Percentiles rank a stretch among this genome's conserved stretches.
Evolutionary conservation across 2,329 filamentous ascomycete species (phyloP).

Genomic region (Scytalidium sp.): DNA sequence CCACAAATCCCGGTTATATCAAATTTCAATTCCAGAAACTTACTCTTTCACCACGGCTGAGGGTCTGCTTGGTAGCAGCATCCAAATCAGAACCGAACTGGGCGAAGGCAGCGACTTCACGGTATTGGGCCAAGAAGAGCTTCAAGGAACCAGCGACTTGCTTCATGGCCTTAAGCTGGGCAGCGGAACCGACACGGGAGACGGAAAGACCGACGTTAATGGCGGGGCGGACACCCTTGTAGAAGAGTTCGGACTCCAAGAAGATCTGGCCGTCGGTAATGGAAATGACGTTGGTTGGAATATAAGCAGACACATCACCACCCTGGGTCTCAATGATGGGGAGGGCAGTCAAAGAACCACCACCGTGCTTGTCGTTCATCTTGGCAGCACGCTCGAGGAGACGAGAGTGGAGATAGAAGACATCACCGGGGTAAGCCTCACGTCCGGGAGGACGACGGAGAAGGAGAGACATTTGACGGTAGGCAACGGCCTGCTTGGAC

Average conservation of each 20-base stretch:
- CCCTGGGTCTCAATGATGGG: conserved; percentile 99
- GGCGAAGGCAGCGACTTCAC: conserved; percentile 98
- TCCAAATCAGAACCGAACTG: conserved; percentile 99
- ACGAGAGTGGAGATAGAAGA: conserved; percentile 99
- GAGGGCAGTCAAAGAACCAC: conserved; percentile 94
- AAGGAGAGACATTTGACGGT: conserved; percentile 98
- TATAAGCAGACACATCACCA: conserved; percentile 99
- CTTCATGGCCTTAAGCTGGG: conserved; percentile 99
- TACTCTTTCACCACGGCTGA: conserved; percentile 96
- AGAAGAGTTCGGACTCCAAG: conserved; percentile 98
- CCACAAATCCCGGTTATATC: conserved; percentile 16
- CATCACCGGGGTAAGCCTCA: conserved; percentile 99
- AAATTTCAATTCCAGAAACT: conserved; percentile 33
- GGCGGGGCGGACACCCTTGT: conserved; percentile 99
- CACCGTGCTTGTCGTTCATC: conserved; percentile 93
- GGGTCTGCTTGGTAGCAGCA: conserved; percentile 97
- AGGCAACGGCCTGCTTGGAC: conserved; percentile 95
- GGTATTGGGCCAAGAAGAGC: conserved; percentile 99
- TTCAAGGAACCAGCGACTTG: conserved; percentile 99
- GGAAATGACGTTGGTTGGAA: conserved; percentile 99
- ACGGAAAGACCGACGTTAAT: conserved; percentile 99
- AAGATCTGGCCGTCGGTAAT: conserved; percentile 99
- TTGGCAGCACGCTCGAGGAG: conserved; percentile 99
- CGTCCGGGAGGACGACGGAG: conserved; percentile 96
- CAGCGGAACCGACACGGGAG: conserved; percentile 98